Percentiles rank a stretch among this genome's conserved stretches.
phyloP scores from a whole-genome alignment of 2,329 filamentous ascomycete genomes.

The Leptographium procerum region DNA sequence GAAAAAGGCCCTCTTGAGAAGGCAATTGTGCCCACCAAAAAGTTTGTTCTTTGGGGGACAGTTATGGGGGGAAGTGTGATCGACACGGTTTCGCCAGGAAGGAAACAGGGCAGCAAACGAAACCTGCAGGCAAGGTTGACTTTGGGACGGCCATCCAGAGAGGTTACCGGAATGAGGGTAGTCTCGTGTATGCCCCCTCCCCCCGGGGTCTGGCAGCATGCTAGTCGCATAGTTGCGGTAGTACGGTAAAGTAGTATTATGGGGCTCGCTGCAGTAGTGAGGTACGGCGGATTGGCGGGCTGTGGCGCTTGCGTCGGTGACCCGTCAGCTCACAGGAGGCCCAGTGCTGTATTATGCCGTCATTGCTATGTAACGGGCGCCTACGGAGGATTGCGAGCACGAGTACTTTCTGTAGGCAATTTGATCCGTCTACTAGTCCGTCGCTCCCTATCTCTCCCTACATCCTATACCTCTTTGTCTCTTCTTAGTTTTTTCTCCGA shows the following conservation, averaged over 20 bases:
- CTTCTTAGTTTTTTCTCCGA: not conserved
- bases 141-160: not conserved
- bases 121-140: not conserved
- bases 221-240: too few relatives aligned
- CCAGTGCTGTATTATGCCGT: not conserved
- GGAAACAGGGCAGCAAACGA: not conserved
- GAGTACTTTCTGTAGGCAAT: too few relatives aligned
- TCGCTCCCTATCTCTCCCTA: too few relatives aligned
- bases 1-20: not conserved
- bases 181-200: not conserved
- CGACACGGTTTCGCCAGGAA: not conserved
- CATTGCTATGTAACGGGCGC: too few relatives aligned
- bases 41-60: not conserved
- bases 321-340: not conserved
- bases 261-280: not conserved
- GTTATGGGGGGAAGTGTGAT: not conserved
- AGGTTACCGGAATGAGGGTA: not conserved
- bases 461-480: not conserved
- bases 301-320: not conserved
- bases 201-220: not conserved
- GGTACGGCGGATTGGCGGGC: not conserved
- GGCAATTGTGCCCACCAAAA: not conserved
- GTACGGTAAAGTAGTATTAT: too few relatives aligned
- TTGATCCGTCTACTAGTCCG: too few relatives aligned
- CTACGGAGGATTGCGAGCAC: too few relatives aligned